Evolutionary conservation across 176 grass and related monocot species (phyloP).

Genomic region (Areca catechu): DNA sequence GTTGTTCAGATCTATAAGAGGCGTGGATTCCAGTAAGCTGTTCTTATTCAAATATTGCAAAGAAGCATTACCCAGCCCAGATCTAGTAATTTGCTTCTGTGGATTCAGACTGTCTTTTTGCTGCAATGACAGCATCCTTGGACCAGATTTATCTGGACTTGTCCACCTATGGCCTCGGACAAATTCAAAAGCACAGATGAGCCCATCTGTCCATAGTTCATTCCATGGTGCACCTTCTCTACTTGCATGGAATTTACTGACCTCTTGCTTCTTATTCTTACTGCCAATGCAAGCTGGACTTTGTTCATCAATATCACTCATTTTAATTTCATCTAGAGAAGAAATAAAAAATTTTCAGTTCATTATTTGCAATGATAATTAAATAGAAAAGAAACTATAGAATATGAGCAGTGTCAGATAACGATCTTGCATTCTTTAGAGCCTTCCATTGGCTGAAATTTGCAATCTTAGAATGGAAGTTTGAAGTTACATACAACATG

Average conservation of each 20-base stretch:
- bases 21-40: constrained; percentile 11
- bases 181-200: constrained; percentile 87
- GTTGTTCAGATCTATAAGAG: constrained; percentile 1
- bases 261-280: constrained; percentile 31
- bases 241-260: constrained; percentile 22
- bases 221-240: constrained; percentile 41
- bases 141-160: constrained; percentile 22
- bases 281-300: constrained; percentile 19
- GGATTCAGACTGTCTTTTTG: constrained; percentile 11
- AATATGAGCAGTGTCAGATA: no score
- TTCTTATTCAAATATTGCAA: constrained; percentile 17
- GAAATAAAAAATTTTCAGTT: not conserved
- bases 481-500: no score
- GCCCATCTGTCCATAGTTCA: constrained; percentile 80
- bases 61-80: not conserved
- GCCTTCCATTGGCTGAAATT: no score
- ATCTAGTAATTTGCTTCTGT: constrained; percentile 22
- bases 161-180: constrained; percentile 32
- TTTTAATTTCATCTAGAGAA: constrained; percentile 5
- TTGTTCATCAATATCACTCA: constrained; percentile 26
- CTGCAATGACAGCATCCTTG: constrained; percentile 2
- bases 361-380: no score
- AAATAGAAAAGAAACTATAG: no score
- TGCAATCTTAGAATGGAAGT: no score
- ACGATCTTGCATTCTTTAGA: no score